A percentile compares a stretch with the other conserved stretches of the same genome.
phyloP scores from a whole-genome alignment of 805 yeast species.

The Wickerhamomyces strasburgensis region DNA sequence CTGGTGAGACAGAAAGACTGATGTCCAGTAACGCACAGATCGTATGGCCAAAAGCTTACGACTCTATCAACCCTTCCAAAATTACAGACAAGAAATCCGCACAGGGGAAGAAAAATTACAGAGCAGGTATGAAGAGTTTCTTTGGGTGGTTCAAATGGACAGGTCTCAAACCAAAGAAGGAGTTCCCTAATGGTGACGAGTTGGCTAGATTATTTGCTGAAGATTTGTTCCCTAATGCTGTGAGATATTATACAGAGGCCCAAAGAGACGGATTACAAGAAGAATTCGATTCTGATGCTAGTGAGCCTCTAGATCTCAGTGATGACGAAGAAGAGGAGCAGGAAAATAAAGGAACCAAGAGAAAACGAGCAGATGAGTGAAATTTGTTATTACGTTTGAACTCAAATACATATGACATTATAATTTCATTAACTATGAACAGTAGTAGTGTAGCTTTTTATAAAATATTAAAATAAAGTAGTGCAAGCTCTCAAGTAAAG shows the following conservation, averaged over 20 bases:
- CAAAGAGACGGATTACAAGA: conserved; percentile 55
- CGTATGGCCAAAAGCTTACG: conserved; percentile 66
- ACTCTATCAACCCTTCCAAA: conserved; percentile 47
- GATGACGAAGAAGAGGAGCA: conserved; percentile 27
- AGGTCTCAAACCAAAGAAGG: conserved; percentile 71
- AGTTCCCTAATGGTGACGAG: conserved; percentile 73
- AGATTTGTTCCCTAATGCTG: conserved; percentile 81
- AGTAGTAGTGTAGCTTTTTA: too few relatives aligned
- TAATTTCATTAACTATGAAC: too few relatives aligned
- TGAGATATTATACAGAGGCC: conserved; percentile 75
- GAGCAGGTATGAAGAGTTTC: conserved; percentile 75
- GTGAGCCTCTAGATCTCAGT: conserved; percentile 45
- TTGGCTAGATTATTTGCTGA: conserved; percentile 68
- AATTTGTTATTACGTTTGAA: too few relatives aligned
- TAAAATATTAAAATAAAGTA: too few relatives aligned
- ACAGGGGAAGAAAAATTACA: conserved; percentile 56
- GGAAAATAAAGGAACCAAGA: conserved; percentile 11
- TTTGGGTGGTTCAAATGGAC: conserved; percentile 89
- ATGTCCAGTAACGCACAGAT: conserved; percentile 50
- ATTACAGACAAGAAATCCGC: conserved; percentile 42
- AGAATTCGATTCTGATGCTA: conserved; percentile 48
- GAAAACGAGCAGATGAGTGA: conserved; percentile 10
- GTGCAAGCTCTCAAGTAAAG: too few relatives aligned
- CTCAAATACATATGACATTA: too few relatives aligned
- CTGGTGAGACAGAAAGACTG: conserved; percentile 46